These are phyloP conservation scores for Aspergillus cristatus DNA, from an alignment of 495 filamentous ascomycete genomes.

Conservation along the genomic window DNA sequence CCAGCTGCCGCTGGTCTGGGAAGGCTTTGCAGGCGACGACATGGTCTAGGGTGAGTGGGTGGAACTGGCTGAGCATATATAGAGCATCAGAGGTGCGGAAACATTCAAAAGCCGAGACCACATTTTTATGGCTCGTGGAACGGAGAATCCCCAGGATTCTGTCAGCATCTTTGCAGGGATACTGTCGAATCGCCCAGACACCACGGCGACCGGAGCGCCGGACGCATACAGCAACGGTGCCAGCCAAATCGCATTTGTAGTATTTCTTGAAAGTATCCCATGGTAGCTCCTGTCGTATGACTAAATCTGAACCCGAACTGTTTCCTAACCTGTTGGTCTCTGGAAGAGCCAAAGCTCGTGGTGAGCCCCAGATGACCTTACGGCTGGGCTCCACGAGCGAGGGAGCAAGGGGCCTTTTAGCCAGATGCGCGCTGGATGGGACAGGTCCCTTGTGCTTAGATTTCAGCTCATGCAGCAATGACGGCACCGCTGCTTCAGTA, in stretches of 20 bases:
- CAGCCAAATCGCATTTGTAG: constrained; percentile 14
- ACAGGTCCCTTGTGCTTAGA: no score
- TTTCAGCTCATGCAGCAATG: no score
- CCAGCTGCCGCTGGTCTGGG: constrained; percentile 8
- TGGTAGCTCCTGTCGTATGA: constrained; percentile 5
- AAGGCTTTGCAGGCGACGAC: constrained; percentile 11
- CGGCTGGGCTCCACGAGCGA: background rate
- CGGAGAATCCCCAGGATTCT: constrained; percentile 5
- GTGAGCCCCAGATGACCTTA: constrained; percentile 2
- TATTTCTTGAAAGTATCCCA: constrained; percentile 8
- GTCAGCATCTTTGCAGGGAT: constrained; percentile 3
- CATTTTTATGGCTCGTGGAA: constrained; percentile 6
- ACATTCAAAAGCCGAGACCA: constrained; percentile 4
- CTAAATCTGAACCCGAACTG: background rate
- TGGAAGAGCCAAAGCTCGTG: constrained; percentile 3
- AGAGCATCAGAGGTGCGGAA: constrained; percentile 6
- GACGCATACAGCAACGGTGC: constrained; percentile 8
- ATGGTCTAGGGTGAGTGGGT: constrained; percentile 10
- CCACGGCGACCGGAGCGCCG: constrained; percentile 1
- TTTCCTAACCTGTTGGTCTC: constrained; percentile 1
- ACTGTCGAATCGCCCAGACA: constrained; percentile 6
- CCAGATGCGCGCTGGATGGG: background rate
- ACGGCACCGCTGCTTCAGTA: no score
- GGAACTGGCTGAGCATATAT: constrained; percentile 8
- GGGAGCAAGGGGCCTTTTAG: background rate